These are phyloP conservation scores for Calonectria hongkongensis DNA, from an alignment of 2,329 filamentous ascomycete genomes.

Conservation along the genomic window DNA sequence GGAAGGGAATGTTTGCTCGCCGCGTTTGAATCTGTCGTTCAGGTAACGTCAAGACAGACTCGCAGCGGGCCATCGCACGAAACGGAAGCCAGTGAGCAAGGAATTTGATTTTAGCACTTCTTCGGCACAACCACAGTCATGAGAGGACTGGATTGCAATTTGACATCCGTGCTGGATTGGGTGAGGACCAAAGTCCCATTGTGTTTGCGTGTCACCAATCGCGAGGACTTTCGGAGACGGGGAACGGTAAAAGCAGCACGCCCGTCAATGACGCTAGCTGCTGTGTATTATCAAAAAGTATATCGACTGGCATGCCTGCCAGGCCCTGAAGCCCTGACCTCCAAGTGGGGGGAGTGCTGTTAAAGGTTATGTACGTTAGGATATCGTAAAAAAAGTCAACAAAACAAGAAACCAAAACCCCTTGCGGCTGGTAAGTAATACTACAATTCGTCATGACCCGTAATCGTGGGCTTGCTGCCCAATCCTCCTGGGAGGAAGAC, in stretches of 20 bases:
- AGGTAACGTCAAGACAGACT: conserved; percentile 41
- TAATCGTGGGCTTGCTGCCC: conserved; percentile 51
- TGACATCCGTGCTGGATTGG: conserved; percentile 94
- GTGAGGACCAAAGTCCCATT: conserved; percentile 1
- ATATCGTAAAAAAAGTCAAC: conserved; percentile 54
- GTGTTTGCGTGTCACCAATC: not conserved
- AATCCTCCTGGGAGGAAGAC: conserved; percentile 49
- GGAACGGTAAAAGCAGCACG: conserved; percentile 42
- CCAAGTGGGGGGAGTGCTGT: conserved; percentile 41
- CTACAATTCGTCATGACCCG: conserved; percentile 62
- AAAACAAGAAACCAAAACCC: conserved; percentile 46
- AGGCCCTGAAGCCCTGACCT: conserved; percentile 36
- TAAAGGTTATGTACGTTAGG: conserved; percentile 54
- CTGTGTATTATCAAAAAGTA: conserved; percentile 54
- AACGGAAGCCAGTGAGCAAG: conserved; percentile 57
- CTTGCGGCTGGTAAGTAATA: conserved; percentile 40
- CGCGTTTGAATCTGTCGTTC: conserved; percentile 46
- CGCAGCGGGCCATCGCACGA: conserved; percentile 52
- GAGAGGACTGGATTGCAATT: conserved; percentile 93
- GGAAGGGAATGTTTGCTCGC: conserved; percentile 56
- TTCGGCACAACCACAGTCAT: conserved; percentile 99
- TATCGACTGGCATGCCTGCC: conserved; percentile 43
- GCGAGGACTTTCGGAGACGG: conserved; percentile 27
- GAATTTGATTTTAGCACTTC: conserved; percentile 91
- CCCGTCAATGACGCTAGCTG: conserved; percentile 46